phyloP scores from a whole-genome alignment of 257 asterid genomes.

The Salvia rosmarinus region DNA sequence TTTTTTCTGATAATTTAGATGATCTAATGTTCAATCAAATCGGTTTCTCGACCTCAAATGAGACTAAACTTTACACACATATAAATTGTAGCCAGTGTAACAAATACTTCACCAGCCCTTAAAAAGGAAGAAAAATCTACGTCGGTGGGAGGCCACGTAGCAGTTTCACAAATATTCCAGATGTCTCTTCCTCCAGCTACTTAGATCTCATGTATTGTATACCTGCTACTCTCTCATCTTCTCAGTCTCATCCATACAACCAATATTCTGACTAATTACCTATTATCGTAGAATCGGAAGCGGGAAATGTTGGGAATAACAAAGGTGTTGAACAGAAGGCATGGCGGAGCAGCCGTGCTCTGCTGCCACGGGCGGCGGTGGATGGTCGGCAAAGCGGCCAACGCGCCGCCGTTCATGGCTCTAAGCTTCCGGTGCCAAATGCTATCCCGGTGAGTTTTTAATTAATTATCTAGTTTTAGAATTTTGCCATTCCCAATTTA shows the following conservation, averaged over 20 bases:
- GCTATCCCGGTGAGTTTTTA: conserved; percentile 41
- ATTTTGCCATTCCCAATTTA: background rate
- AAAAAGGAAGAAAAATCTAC: background rate
- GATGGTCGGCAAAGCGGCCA: conserved; percentile 52
- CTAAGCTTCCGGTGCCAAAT: conserved; percentile 57
- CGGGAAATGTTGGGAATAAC: conserved; percentile 1
- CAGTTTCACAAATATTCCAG: conserved; percentile 35
- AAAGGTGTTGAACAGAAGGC: conserved; percentile 12
- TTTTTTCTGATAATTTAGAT: no score
- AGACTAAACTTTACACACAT: no score
- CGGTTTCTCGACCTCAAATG: no score
- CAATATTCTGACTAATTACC: background rate
- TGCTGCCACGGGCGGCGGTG: conserved; percentile 35
- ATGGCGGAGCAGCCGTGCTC: conserved; percentile 20
- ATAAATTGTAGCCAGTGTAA: no score
- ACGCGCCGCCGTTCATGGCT: conserved; percentile 71
- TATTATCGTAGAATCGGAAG: background rate
- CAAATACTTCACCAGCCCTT: background rate
- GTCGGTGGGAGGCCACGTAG: conserved; percentile 27
- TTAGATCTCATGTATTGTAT: background rate
- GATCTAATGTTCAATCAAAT: no score
- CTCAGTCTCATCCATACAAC: background rate
- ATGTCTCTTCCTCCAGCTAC: conserved; percentile 25
- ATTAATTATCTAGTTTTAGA: background rate
- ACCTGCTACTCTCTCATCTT: background rate